A percentile compares a stretch with the other conserved stretches of the same genome.
Conservation (phyloP, 2,329 filamentous ascomycete genomes). For the Calonectria pteridis region DNA sequence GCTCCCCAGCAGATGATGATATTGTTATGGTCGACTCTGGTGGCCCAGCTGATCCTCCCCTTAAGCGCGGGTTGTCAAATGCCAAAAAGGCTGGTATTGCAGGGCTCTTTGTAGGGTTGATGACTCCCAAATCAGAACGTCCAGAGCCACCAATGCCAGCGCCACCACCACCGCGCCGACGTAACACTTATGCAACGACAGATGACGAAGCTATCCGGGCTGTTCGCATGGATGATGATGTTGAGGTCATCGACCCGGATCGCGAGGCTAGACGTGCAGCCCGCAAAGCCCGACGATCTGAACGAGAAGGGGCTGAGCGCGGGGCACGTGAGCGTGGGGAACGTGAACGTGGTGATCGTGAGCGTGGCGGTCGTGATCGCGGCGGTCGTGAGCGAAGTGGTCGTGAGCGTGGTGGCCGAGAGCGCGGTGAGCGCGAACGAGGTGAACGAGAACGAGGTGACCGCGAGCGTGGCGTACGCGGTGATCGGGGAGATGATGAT, state of each 20-base stretch:
- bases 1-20: slow-evolving; percentile 53
- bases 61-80: slow-evolving; percentile 51
- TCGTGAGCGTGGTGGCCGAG: slow-evolving; percentile 12
- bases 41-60: slow-evolving; percentile 47
- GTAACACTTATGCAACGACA: slow-evolving; percentile 62
- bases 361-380: slow-evolving; percentile 50
- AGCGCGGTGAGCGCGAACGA: slow-evolving; percentile 44
- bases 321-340: slow-evolving; percentile 34
- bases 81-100: slow-evolving; percentile 67
- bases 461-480: slow-evolving; percentile 32
- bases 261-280: slow-evolving; percentile 73
- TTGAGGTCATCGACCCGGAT: slow-evolving; percentile 65
- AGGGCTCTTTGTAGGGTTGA: slow-evolving; percentile 73
- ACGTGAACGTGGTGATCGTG: slow-evolving; percentile 38
- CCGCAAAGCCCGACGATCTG: slow-evolving; percentile 69
- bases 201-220: slow-evolving; percentile 64
- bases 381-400: slow-evolving; percentile 53
- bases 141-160: slow-evolving; percentile 46
- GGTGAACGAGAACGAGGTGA: slow-evolving; percentile 62
- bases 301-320: slow-evolving; percentile 58
- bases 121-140: slow-evolving; percentile 59
- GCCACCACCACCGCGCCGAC: slow-evolving; percentile 53
- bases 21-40: slow-evolving; percentile 53
- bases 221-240: slow-evolving; percentile 62
- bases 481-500: slow-evolving; percentile 58